Base-by-base conservation (phyloP, 148 eudicot species). In the Persicaria maculosa region DNA sequence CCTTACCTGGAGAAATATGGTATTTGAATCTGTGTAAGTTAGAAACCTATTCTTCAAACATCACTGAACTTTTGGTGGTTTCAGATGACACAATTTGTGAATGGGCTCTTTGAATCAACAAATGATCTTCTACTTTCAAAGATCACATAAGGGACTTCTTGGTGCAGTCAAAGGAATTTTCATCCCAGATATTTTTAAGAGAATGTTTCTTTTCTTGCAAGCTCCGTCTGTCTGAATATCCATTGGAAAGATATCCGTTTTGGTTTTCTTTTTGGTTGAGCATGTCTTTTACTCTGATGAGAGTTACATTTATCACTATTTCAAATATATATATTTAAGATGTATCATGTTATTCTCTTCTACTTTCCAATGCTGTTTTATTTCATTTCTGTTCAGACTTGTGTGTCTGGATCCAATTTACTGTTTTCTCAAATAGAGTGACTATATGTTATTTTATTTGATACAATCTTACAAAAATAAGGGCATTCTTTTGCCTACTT, bases 131-230 rank as follows among this genome's bases (percentile, higher is more conserved):
- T 45, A 84, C 93, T 55, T 92, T 96, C 84, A 96, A 96, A 80
- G 83, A 90, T 84, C 97, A 92, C 85, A 92, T 96, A 74, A 79
- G 97, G 72, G 99, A 96, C 77, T 96, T 96, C 81, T 91, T 96
- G 72, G 91, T 96, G 74, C 99, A 96, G 77, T 96, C 99, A 12
- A 95, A 95, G 80, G 99, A 89, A 79, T 96, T 96, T 73, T 92
- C 97, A 47, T 94, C 94, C 54, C 97, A 92, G 99, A 97, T 96
- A 76, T 75, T 74, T 31, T 50, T 50, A 48, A 44, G 36, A 73
- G 8, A 22, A n/a, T 40, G 8, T 25, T 69, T 4, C 19, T 72
- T 72, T 25, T 72, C 20, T 9, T 5, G 43, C 40, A 31, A 31
- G 40, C 3, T 31, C 40, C 0, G 40, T 31, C 1, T 22, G 0